Evolutionary conservation across 345 rosid genomes (phyloP).

Genomic region (Moringa oleifera): DNA sequence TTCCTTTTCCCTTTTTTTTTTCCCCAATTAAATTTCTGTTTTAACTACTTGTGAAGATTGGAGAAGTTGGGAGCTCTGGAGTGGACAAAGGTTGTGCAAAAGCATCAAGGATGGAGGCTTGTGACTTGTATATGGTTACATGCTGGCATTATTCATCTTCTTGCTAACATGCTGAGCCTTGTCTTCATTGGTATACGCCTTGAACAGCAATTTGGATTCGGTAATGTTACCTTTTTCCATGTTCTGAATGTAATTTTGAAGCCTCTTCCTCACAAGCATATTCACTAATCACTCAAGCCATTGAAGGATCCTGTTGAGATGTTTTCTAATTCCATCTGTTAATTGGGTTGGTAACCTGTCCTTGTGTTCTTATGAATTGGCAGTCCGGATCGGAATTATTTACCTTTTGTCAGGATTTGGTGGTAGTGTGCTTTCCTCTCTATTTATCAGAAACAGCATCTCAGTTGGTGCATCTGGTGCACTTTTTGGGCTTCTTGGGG

Average conservation of each 20-base stretch:
- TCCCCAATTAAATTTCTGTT: background rate
- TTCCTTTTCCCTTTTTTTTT: no score
- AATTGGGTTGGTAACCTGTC: no score
- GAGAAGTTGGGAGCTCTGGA: constrained; percentile 74
- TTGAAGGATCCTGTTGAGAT: no score
- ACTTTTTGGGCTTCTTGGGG: constrained; percentile 94
- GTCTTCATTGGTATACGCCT: constrained; percentile 86
- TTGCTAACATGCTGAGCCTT: constrained; percentile 75
- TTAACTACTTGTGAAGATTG: constrained; percentile 41
- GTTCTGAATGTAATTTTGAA: background rate
- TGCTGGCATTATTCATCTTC: constrained; percentile 82
- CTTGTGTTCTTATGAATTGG: no score
- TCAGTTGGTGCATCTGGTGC: constrained; percentile 99
- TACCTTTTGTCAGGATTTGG: constrained; percentile 73
- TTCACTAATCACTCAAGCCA: no score
- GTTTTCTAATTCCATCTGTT: no score
- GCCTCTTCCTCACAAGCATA: background rate
- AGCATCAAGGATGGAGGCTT: constrained; percentile 86
- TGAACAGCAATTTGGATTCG: constrained; percentile 92
- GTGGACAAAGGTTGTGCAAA: constrained; percentile 55
- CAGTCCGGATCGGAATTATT: constrained; percentile 72
- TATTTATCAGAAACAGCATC: constrained; percentile 53
- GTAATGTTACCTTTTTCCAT: constrained; percentile 30
- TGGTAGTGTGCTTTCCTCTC: constrained; percentile 67
- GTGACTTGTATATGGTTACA: constrained; percentile 91